Base-by-base conservation (phyloP, 768 basidiomycete genomes). In the Naganishia randhawae region DNA sequence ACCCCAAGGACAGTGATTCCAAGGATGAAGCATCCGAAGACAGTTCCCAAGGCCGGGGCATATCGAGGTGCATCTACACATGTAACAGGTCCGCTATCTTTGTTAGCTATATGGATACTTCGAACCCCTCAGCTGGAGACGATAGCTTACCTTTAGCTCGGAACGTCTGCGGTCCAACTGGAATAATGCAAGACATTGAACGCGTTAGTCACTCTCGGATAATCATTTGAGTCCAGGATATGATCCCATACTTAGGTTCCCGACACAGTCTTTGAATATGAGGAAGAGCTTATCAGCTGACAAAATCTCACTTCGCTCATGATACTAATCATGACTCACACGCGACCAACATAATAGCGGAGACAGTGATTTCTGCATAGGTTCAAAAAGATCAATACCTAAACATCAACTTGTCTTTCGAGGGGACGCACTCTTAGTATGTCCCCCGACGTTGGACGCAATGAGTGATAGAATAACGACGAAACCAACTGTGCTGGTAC, bases 381-480 rank as follows among this genome's bases (percentile, higher is more conserved):
- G 4, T 31, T 29, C 7, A 7, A 3, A 50, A 17, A 35, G 31
- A n/a, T 48, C 14, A 51, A 50, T 50, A 51, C 17, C 2, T 22
- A 16, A 4, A 22, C 27, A 25, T 27, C n/a, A 33, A 29, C 37
- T 31, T 2, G 19, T 10, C n/a, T n/a, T 6, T 64, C 41, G 11
- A 11, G 29, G 41, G 7, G 16, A 51, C 63, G 19, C 31, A 65
- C 63, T 72, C 45, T 72, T 72, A 1, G 71, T 70, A 0, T 39
- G 41, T 14, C 71, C 71, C 16, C 66, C 62, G 37, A 72, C 69
- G 33, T 72, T 72, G 17, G 71, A 72, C 11, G 69, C 63, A 25
- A 72, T 53, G 31, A 72, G 55, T 8, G 65, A 65, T 4, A 72
- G 51, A 9, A 65, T 41, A 31, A 68, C 66, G 22, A 67, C 66